Evolutionary conservation across 306 rosid genomes (phyloP).

Genomic region (Rubus idaeus): DNA sequence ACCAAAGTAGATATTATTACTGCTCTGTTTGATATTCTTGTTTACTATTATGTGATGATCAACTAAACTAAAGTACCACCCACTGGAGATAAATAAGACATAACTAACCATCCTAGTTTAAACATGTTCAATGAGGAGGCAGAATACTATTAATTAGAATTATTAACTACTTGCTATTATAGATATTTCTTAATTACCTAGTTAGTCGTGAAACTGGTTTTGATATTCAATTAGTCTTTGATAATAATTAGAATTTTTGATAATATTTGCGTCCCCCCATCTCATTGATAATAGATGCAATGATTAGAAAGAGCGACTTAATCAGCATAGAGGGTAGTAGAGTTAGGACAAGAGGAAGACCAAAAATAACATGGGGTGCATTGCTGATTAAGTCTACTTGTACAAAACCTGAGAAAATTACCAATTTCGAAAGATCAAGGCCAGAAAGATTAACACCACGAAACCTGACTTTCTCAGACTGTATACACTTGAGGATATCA

Average conservation of each 20-base stretch:
- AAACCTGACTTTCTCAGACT: conserved; percentile 76
- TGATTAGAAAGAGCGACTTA: too few species aligned
- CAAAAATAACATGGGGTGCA: neutral
- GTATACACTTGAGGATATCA: conserved; percentile 93
- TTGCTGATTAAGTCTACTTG: neutral
- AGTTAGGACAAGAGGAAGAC: neutral
- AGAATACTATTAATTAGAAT: too few species aligned
- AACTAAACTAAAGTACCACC: neutral
- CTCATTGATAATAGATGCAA: too few species aligned
- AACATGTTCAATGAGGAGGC: neutral
- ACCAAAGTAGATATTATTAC: neutral
- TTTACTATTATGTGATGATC: neutral
- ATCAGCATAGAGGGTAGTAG: too few species aligned
- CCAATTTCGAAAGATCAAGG: conserved; percentile 94
- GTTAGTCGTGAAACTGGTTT: too few species aligned
- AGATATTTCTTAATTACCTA: too few species aligned
- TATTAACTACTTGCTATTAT: too few species aligned
- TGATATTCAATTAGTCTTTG: too few species aligned
- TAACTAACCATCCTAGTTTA: neutral
- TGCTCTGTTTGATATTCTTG: neutral
- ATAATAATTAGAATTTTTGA: too few species aligned
- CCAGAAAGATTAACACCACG: conserved; percentile 97
- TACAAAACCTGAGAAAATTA: conserved; percentile 31
- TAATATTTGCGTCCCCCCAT: too few species aligned
- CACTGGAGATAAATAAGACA: neutral